phyloP scores from a whole-genome alignment of 257 asterid genomes.

The Petrea volubilis region DNA sequence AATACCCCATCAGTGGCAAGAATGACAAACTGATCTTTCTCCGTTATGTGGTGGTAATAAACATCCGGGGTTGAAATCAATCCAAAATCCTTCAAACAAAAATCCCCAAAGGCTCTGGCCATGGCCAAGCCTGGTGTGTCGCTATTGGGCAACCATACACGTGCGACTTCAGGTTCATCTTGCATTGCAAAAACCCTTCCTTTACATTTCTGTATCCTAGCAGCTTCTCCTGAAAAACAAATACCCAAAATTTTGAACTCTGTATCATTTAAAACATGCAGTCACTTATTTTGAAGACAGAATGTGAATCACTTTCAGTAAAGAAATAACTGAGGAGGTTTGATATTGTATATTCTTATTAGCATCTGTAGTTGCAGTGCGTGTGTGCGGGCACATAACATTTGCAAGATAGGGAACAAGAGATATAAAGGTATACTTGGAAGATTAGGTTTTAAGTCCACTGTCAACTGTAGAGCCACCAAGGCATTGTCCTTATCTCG shows the following conservation, averaged over 20 bases:
- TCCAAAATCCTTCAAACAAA: conserved; percentile 96
- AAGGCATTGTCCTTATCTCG: conserved; percentile 69
- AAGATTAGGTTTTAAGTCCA: conserved; percentile 99
- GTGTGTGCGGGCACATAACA: neutral
- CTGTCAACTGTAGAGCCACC: conserved; percentile 86
- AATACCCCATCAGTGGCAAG: conserved; percentile 98
- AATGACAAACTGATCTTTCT: conserved; percentile 71
- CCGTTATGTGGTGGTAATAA: conserved; percentile 75
- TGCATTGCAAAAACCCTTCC: conserved; percentile 97
- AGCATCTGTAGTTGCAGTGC: neutral
- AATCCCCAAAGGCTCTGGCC: conserved; percentile 99
- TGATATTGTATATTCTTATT: neutral
- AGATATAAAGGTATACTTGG: conserved; percentile 61
- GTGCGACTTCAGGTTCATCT: conserved; percentile 99
- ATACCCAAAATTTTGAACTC: neutral
- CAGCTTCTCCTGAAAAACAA: conserved; percentile 76
- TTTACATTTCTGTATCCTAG: conserved; percentile 88
- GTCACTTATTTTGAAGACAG: neutral
- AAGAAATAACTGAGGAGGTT: neutral
- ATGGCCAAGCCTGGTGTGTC: conserved; percentile 98
- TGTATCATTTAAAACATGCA: neutral
- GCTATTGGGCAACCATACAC: conserved; percentile 97
- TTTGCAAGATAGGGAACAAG: neutral
- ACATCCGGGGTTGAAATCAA: conserved; percentile 94
- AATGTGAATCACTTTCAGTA: neutral